These are phyloP conservation scores for Taxillus chinensis DNA, from an alignment of 164 flowering plant genomes.

Conservation along the genomic window DNA sequence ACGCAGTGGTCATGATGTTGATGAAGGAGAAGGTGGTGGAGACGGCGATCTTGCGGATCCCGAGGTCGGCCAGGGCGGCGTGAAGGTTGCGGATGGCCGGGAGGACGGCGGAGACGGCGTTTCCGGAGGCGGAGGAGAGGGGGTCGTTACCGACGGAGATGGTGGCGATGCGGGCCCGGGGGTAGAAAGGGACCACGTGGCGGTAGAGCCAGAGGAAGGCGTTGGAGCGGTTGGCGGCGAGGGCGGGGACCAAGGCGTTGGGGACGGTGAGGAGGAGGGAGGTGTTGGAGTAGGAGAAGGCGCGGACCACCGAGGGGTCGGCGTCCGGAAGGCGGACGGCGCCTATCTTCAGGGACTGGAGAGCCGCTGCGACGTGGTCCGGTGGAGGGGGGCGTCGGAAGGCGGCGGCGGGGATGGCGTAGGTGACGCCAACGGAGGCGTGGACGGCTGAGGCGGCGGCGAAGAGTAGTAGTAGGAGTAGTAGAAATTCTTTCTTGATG, in stretches of 20 bases:
- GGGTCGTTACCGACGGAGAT: slow-evolving; percentile 63
- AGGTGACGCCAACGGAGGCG: slow-evolving; percentile 28
- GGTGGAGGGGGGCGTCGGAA: slow-evolving; percentile 13
- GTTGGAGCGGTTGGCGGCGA: slow-evolving; percentile 57
- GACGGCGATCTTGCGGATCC: slow-evolving; percentile 46
- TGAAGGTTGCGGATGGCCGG: slow-evolving; percentile 56
- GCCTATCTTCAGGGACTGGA: slow-evolving; percentile 24
- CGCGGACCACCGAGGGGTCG: slow-evolving; percentile 37
- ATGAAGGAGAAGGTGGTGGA: slow-evolving; percentile 70
- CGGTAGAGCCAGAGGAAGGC: slow-evolving; percentile 50
- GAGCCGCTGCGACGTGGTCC: slow-evolving; percentile 17
- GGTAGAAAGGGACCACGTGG: slow-evolving; percentile 68
- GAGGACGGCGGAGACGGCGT: slow-evolving; percentile 27
- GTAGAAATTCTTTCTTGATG: neutral
- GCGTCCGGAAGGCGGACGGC: slow-evolving; percentile 39
- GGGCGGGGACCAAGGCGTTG: slow-evolving; percentile 37
- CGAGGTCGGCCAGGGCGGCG: slow-evolving; percentile 37
- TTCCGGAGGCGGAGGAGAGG: slow-evolving; percentile 13
- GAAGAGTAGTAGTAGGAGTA: slow-evolving; percentile 7
- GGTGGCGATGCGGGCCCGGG: slow-evolving; percentile 46
- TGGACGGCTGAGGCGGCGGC: neutral
- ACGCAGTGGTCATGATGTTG: slow-evolving; percentile 34
- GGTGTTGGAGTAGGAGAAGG: slow-evolving; percentile 60
- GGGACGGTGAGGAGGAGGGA: slow-evolving; percentile 64
- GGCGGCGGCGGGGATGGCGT: slow-evolving; percentile 9